A percentile compares a stretch with the other conserved stretches of the same genome.
Evolutionary conservation across 2,329 filamentous ascomycete genomes (phyloP).

Genomic region (Lachnellula hyalina): DNA sequence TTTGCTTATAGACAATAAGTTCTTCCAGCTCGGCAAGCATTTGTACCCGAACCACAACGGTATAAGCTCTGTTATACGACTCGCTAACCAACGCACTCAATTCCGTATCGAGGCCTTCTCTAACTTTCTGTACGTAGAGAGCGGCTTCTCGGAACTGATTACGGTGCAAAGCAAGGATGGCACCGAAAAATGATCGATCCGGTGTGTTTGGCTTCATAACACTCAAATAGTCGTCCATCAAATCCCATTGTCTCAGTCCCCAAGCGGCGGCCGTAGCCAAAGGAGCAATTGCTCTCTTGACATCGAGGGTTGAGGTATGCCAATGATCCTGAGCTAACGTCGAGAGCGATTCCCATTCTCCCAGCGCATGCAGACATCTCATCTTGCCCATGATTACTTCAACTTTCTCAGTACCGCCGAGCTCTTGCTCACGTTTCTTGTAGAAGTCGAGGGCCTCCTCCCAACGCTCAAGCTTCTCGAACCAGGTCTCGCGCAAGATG

Average conservation of each 20-base stretch:
- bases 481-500: slow-evolving; percentile 96
- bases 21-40: slow-evolving; percentile 99
- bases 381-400: slow-evolving; percentile 99
- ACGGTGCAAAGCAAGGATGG: slow-evolving; percentile 88
- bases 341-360: slow-evolving; percentile 94
- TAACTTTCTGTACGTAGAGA: slow-evolving; percentile 83
- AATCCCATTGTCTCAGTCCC: slow-evolving; percentile 94
- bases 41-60: slow-evolving; percentile 95
- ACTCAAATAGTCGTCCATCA: slow-evolving; percentile 94
- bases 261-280: slow-evolving; percentile 93
- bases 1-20: slow-evolving; percentile 96
- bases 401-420: slow-evolving; percentile 79
- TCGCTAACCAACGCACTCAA: slow-evolving; percentile 95
- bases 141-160: slow-evolving; percentile 92
- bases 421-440: slow-evolving; percentile 73
- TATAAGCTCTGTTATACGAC: slow-evolving; percentile 95
- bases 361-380: slow-evolving; percentile 93
- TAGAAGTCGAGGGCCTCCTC: slow-evolving; percentile 93
- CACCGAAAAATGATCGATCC: slow-evolving; percentile 95
- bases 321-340: slow-evolving; percentile 87
- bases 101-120: slow-evolving; percentile 92
- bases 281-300: slow-evolving; percentile 85
- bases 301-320: slow-evolving; percentile 81
- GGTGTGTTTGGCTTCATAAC: slow-evolving; percentile 93
- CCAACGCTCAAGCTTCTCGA: slow-evolving; percentile 97